Base-by-base conservation (phyloP, 371 early-diverging fungal genomes). In the Mucor racemosus region DNA sequence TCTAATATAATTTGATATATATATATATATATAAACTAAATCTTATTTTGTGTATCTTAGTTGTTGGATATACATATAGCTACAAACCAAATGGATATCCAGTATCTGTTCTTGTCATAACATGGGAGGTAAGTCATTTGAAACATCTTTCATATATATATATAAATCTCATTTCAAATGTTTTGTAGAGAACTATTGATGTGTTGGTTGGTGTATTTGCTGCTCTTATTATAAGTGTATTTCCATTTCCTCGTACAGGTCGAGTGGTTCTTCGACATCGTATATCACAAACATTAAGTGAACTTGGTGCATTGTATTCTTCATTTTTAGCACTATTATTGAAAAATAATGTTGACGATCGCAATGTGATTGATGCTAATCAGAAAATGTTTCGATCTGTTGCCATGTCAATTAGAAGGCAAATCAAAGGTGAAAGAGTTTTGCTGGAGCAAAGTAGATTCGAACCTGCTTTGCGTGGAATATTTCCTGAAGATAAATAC, bases 391-490 rank as follows among this genome's bases (percentile, higher is more conserved):
- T 82, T 56, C 68, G 68, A 0, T 39, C 66, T 8, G 66, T 82
- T 6, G 76, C 82, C 9, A 50, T 58, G 10, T 65, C 48, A 9
- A 78, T 82, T 13, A 77, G 77, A 6, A 65, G 69, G 10, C 82
- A 82, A 42, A 80, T 82, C 53, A 68, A 74, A 48, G 75, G 76
- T 38, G 76, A 71, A 19, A 74, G 78, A 7, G 77, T 78, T 2
- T 59, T 82, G 9, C 54, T 82, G 8, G 82, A 82, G 33, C 82
- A 82, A 63, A 80, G 80, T 44, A 74, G 80, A 9, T 82, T 80
- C 56, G 82, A 82, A 38, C 82, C 82, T n/a, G 74, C 82, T 1
- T 46, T 80, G 21, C 80, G 82, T 19, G 82, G 82, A n/a, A 58
- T 72, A 3, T 82, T 82, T n/a, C 82, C 73, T 14, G 78, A 78